Base-by-base conservation (phyloP, 352 stramenopile genomes). In the Phytopythium ostracodes region DNA sequence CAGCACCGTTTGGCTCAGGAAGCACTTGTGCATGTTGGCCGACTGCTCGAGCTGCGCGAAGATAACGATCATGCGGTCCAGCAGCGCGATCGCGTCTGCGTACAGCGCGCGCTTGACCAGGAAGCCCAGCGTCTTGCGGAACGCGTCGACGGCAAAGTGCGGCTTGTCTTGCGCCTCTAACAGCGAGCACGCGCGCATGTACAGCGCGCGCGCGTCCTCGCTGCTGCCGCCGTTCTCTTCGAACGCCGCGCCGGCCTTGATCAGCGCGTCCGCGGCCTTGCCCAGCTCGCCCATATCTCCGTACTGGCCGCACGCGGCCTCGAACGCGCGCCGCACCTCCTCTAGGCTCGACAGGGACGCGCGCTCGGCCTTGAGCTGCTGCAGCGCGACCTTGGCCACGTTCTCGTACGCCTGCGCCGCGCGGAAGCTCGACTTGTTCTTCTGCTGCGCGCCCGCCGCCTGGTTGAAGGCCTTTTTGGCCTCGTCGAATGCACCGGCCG, bases 271-370 rank as follows among this genome's bases (percentile, higher is more conserved):
- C 0, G 82, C 81, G n/a, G 82, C 83, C 64, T 94, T 94, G 25
- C 85, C 85, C 24, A 94, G 66, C 68, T 94, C 85, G 35, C 84
- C 82, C 83, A 91, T 94, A 64, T 94, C 85, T 55, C 79, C 76
- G 52, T 92, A 94, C 53, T 83, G 74, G 35, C 66, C 62, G 69
- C 79, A 87, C 25, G 81, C 85, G 1, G 72, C 66, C 61, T 92
- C 83, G 58, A 84, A 94, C 7, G 74, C 75, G 43, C 81, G 68
- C 33, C 74, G 79, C 8, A 79, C 75, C 58, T 91, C 81, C 1
- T 60, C 56, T 5, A 81, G 70, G 17, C 76, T 73, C 49, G 79
- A 70, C 38, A 67, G 51, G 0, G 66, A 70, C 0, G 70, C 61
- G 36, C 76, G 79, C 55, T 86, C 73, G 15, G 83, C 76, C 55